phyloP scores from a whole-genome alignment of 805 yeast species.

The Schwanniomyces pseudopolymorphus region DNA sequence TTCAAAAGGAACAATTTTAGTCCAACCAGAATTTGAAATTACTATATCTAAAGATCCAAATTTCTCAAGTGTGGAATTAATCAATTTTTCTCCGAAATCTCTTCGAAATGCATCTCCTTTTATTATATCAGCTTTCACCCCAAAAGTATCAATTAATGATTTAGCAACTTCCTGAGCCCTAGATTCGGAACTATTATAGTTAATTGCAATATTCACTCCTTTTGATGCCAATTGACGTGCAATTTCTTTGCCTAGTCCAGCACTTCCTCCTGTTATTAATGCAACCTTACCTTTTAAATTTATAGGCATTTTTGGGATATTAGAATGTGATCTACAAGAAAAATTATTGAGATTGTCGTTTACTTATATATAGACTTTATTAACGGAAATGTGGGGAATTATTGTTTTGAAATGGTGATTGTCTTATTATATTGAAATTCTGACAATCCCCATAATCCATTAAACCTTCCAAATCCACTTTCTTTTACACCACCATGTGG shows the following conservation, averaged over 20 bases:
- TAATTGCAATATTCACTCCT: conserved; percentile 28
- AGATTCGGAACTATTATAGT: not conserved
- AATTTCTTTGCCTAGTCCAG: conserved; percentile 54
- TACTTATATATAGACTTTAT: no score
- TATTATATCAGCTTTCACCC: not conserved
- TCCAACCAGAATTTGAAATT: conserved; percentile 14
- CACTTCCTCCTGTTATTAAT: conserved; percentile 16
- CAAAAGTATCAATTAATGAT: not conserved
- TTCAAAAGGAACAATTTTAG: conserved; percentile 4
- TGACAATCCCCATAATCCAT: conserved; percentile 1
- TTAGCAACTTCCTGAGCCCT: not conserved
- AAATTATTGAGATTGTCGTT: no score
- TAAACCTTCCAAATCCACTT: conserved; percentile 3
- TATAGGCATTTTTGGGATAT: not conserved
- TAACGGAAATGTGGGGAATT: not conserved
- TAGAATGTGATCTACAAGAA: no score
- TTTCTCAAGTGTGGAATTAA: conserved; percentile 2
- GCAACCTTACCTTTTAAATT: conserved; percentile 16
- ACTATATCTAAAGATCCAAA: conserved; percentile 12
- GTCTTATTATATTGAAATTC: conserved; percentile 3
- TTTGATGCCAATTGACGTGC: conserved; percentile 51
- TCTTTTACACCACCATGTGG: conserved; percentile 4
- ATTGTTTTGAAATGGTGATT: not conserved
- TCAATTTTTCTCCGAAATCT: not conserved
- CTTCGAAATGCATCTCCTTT: not conserved